A percentile compares a stretch with the other conserved stretches of the same genome.
Conservation (phyloP, 495 filamentous ascomycete species). For the Trichoderma orchidacearum region DNA sequence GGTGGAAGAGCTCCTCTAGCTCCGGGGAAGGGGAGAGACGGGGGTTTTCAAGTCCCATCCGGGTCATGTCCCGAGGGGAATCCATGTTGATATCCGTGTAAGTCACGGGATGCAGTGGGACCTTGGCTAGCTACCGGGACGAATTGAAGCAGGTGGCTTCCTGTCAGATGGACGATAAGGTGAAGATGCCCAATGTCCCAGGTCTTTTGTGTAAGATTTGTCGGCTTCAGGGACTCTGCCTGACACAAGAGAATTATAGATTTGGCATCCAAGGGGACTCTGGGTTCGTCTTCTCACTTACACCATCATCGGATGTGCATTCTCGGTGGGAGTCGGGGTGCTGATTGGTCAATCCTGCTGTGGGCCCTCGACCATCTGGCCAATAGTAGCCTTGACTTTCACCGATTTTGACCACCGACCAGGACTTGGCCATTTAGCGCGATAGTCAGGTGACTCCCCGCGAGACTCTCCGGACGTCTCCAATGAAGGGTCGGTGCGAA, state of each 20-base stretch:
- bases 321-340: neutral
- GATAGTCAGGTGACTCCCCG: neutral
- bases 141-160: constrained; percentile 3
- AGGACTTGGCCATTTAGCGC: neutral
- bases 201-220: constrained; percentile 2
- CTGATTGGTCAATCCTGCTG: neutral
- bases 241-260: constrained; percentile 5
- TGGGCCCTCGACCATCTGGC: neutral
- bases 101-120: constrained; percentile 4
- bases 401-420: constrained; percentile 2
- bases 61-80: neutral
- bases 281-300: neutral
- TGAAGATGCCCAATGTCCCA: constrained; percentile 2
- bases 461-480: neutral
- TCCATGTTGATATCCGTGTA: constrained; percentile 3
- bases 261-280: constrained; percentile 2
- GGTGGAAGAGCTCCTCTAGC: constrained; percentile 2
- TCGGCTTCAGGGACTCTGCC: neutral
- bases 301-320: constrained; percentile 2
- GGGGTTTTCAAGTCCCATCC: constrained; percentile 2
- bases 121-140: constrained; percentile 3
- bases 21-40: constrained; percentile 1
- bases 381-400: neutral
- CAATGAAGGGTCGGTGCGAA: neutral
- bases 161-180: constrained; percentile 1